These are phyloP conservation scores for Avena sativa DNA, from an alignment of 176 grass and related monocot genomes.

Conservation along the genomic window DNA sequence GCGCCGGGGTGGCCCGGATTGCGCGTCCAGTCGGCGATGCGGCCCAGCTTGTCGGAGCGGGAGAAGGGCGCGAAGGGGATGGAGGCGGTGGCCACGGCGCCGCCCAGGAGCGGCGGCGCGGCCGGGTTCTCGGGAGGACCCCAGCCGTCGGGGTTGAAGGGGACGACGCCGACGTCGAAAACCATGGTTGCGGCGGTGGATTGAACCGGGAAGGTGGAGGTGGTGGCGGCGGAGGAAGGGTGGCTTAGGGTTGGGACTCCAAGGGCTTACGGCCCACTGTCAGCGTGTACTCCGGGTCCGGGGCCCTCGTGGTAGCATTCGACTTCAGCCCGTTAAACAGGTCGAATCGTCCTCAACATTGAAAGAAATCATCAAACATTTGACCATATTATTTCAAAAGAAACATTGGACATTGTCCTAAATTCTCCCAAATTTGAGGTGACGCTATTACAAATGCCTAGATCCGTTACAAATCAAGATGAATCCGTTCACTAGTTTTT, in stretches of 20 bases:
- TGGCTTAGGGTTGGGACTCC: not conserved
- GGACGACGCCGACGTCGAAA: slow-evolving; percentile 78
- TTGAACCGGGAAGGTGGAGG: slow-evolving; percentile 27
- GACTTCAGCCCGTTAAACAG: not conserved
- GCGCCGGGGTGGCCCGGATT: slow-evolving; percentile 42
- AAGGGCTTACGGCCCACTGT: not conserved
- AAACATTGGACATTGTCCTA: not conserved
- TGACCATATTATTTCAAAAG: too few relatives aligned
- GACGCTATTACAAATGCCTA: not conserved
- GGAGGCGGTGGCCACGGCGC: slow-evolving; percentile 44
- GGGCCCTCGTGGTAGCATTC: not conserved
- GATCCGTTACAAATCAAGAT: not conserved
- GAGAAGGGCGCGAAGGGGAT: slow-evolving; percentile 91
- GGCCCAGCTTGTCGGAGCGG: slow-evolving; percentile 80
- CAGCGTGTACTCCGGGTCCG: not conserved
- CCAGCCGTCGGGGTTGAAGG: slow-evolving; percentile 80
- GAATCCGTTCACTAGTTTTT: not conserved
- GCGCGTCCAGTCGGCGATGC: slow-evolving; percentile 89
- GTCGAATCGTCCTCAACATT: not conserved
- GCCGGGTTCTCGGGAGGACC: slow-evolving; percentile 64
- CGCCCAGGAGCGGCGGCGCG: slow-evolving; percentile 51
- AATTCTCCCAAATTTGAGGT: not conserved
- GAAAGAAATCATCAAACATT: not conserved
- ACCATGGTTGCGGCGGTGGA: slow-evolving; percentile 52
- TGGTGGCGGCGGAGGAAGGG: not conserved